Evolutionary conservation across 805 yeast genomes (phyloP), one percentile per base, ranked within the genome.

Genomic region (Schizosaccharomyces japonicus): DNA sequence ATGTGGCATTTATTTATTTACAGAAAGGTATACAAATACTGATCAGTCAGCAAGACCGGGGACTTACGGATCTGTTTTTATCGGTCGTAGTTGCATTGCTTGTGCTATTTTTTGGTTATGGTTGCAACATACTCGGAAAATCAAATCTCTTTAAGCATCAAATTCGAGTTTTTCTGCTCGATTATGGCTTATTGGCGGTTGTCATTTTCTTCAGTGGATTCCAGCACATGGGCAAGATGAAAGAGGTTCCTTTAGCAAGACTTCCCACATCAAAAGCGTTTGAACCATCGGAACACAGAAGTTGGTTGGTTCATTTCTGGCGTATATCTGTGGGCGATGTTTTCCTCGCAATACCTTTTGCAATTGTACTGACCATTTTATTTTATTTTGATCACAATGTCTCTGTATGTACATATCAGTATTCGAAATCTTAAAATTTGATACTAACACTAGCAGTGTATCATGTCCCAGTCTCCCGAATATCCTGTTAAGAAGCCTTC

Each of bases 321-420:
- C 71, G 71, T 45, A 70, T 80, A 2, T 57, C 76, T 0, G 83
- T 78, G 1, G 76, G 76, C 2, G 75, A 84, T 53, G 76, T 87
- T 0, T 90, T 90, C 57, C 60, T 90, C 32, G 96, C 98, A 0
- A 59, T 90, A 5, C 98, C 98, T 0, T 90, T 87, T 68, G 96
- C 94, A 0, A 63, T 90, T 1, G 67, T 90, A 44, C 63, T 90
- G 40, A 83, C 96, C 0, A 70, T 78, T 46, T 64, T 87, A 45
- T 87, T 90, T 62, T 87, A 83, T 60, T 90, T 85, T 61, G 98
- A 87, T 62, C 98, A 87, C 61, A 90, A 87, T 52, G 92, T 87
- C 8, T 83, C 95, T 1, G 42, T 36, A 36, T 19, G 40, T 5
- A 3, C 4, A 7, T 10, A 8, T n/a, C 6, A 6, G 23, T 15